Percentiles rank a stretch among this genome's conserved stretches.
These are phyloP conservation scores for Myxozyma mucilagina DNA, from an alignment of 805 yeast species.

Conservation along the genomic window DNA sequence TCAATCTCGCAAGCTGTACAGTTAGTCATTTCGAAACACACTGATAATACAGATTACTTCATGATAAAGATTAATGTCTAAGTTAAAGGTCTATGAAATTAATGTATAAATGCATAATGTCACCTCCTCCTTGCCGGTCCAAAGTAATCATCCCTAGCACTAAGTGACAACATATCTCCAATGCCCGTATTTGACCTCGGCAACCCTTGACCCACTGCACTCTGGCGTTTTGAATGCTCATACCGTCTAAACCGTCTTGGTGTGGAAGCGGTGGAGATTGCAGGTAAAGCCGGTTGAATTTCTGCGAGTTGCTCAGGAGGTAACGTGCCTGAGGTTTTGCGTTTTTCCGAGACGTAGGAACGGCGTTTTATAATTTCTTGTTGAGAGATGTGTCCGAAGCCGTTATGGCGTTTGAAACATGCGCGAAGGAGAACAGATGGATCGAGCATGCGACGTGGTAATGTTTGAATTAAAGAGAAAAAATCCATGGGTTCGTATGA, in stretches of 20 bases:
- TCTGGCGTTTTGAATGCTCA: conserved; percentile 5
- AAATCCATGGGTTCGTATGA: conserved; percentile 56
- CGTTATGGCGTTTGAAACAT: conserved; percentile 71
- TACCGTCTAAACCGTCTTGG: conserved; percentile 1
- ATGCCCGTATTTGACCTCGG: conserved; percentile 22
- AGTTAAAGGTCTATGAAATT: too few species aligned
- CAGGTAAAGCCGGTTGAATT: background rate
- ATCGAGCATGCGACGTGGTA: conserved; percentile 69
- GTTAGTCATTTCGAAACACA: too few species aligned
- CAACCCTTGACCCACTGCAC: conserved; percentile 14
- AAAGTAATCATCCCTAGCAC: conserved; percentile 27
- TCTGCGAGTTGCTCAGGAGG: background rate
- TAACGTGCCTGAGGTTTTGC: background rate
- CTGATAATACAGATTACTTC: too few species aligned
- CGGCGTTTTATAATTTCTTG: conserved; percentile 79
- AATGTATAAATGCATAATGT: too few species aligned
- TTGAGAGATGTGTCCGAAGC: conserved; percentile 75
- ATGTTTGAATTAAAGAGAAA: conserved; percentile 82
- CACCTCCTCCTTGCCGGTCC: conserved; percentile 3
- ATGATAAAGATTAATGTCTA: too few species aligned
- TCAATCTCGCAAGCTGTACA: too few species aligned
- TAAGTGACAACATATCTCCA: conserved; percentile 19
- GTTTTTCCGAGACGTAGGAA: conserved; percentile 57
- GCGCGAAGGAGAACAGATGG: conserved; percentile 69
- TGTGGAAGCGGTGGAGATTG: background rate